These are phyloP conservation scores for Apostasia shenzhenica DNA, from an alignment of 106 monocot genomes.

Conservation along the genomic window DNA sequence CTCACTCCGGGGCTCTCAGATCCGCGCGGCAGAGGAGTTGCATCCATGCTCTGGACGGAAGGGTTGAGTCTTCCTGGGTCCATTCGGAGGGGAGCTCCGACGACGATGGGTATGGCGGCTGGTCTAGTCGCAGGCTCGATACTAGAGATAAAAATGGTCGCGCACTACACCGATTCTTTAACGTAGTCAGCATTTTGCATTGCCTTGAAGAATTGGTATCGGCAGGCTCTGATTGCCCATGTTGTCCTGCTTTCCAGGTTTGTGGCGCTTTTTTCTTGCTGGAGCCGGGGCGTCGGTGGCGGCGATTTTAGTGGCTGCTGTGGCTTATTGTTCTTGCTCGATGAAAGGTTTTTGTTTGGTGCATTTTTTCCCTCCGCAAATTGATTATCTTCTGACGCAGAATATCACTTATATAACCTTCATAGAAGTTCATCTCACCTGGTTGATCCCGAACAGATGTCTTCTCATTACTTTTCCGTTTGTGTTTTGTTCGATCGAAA, in stretches of 20 bases:
- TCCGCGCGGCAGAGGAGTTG: not conserved
- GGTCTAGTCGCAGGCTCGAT: not conserved
- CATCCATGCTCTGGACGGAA: not conserved
- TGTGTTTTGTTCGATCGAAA: no score
- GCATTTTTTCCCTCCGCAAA: no score
- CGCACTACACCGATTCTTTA: not conserved
- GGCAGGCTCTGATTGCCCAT: not conserved
- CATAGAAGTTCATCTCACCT: no score
- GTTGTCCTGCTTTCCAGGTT: not conserved
- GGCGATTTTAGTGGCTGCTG: not conserved
- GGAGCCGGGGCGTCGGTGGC: constrained; percentile 1
- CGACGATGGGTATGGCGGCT: constrained; percentile 5
- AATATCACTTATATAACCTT: no score
- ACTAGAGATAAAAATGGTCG: not conserved
- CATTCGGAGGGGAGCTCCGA: not conserved
- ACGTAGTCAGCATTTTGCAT: no score
- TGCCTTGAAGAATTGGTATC: not conserved
- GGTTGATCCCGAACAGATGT: no score
- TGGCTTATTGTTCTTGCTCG: not conserved
- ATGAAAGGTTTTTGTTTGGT: not conserved
- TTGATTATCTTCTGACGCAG: no score
- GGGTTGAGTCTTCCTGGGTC: not conserved
- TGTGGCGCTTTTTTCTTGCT: not conserved
- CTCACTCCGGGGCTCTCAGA: not conserved
- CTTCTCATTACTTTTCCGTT: no score